Base-by-base conservation (phyloP, 805 yeast genomes). In the Sugiyamaella valdiviana region DNA sequence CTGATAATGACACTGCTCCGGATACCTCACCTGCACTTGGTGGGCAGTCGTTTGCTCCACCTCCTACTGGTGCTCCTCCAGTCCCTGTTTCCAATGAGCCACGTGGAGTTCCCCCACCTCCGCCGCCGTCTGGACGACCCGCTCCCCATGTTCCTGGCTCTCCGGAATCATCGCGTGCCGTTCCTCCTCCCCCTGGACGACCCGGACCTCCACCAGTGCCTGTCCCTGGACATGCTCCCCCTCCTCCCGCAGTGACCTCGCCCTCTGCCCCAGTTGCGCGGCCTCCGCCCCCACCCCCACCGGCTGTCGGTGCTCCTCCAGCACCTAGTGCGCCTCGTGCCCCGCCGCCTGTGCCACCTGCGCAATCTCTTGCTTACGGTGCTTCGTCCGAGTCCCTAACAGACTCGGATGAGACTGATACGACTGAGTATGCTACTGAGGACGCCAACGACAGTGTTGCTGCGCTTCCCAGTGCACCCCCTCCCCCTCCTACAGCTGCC, bases 1-100 rank as follows among this genome's bases (percentile, higher is more conserved):
- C 87, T 0, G 89, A 83, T 59, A 85, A 78, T 42, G 81, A 76
- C 48, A 67, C 71, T 0, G 70, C 62, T 45, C 45, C 54, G 39
- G 56, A 60, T 32, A 59, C 45, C 6, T 23, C 53, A 21, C 54
- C 58, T 16, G 56, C 54, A 16, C 52, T 51, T 20, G 51, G 59
- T 23, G 29, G 46, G 14, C 47, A 59, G 1, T 49, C 46, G 12
- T 56, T 26, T n/a, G 42, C 26, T 7, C 47, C 57, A 7, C 39
- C 50, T 26, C 52, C 51, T 5, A 58, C 62, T 20, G 37, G 56
- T 7, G 43, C 47, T n/a, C 50, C 39, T 17, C 55, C 59, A 3
- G 42, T 23, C n/a, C 24, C 22, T 38, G 24, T 10, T 36, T 9
- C 47, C 55, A 24, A 37, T 46, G 19, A 19, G 44, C 12, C 57